Percentiles rank a stretch among this genome's conserved stretches.
Conservation (phyloP, 805 yeast species). For the Wickerhamomyces sydowiorum region DNA sequence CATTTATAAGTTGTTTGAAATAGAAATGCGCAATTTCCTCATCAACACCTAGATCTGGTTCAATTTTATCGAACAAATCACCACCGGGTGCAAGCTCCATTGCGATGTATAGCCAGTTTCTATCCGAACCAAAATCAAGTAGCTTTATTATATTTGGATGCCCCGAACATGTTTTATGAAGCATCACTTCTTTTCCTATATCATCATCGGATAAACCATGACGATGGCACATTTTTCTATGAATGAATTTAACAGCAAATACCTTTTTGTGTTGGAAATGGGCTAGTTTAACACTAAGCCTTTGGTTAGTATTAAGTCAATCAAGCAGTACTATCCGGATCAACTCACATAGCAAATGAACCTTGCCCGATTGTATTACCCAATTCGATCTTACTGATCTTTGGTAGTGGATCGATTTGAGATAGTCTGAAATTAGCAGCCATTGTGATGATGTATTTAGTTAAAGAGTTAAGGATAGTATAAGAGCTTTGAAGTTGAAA, state of each 20-base stretch:
- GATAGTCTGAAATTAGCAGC: conserved; percentile 29
- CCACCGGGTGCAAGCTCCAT: conserved; percentile 72
- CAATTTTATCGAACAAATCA: conserved; percentile 73
- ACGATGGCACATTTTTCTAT: conserved; percentile 31
- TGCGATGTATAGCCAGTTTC: conserved; percentile 57
- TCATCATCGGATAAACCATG: conserved; percentile 32
- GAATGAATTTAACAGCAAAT: conserved; percentile 56
- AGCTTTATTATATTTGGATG: conserved; percentile 59
- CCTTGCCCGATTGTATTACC: conserved; percentile 63
- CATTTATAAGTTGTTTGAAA: conserved; percentile 58
- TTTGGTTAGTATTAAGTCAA: conserved; percentile 1
- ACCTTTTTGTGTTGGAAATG: conserved; percentile 25
- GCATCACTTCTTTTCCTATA: conserved; percentile 46
- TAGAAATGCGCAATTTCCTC: conserved; percentile 63
- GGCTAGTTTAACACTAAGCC: conserved; percentile 44
- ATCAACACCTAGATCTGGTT: conserved; percentile 68
- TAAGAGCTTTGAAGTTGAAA: too few relatives aligned
- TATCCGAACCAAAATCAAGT: conserved; percentile 47
- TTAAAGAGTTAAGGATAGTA: too few relatives aligned
- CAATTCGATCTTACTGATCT: conserved; percentile 36
- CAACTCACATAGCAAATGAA: conserved; percentile 50
- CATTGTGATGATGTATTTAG: too few relatives aligned
- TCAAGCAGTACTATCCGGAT: not conserved
- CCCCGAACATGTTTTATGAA: conserved; percentile 52
- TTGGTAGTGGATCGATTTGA: conserved; percentile 43